A percentile compares a stretch with the other conserved stretches of the same genome.
Evolutionary conservation across 2,329 filamentous ascomycete genomes (phyloP).

Genomic region (Acarospora socialis): DNA sequence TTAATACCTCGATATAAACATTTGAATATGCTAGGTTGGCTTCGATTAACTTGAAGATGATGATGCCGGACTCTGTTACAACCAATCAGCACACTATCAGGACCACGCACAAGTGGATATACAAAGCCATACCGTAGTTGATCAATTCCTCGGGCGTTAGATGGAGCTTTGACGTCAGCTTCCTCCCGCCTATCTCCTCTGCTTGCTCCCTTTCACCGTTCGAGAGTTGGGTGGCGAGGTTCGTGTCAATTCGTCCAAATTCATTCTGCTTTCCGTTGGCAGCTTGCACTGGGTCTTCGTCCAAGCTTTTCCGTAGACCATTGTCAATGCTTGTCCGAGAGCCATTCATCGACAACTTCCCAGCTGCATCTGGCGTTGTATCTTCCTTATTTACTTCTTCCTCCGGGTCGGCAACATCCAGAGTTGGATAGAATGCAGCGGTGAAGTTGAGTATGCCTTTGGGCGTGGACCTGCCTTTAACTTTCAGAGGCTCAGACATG

Average conservation of each 20-base stretch:
- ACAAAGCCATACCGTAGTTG: slow-evolving; percentile 45
- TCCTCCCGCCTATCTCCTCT: slow-evolving; percentile 27
- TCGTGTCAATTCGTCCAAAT: slow-evolving; percentile 22
- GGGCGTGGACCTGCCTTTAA: slow-evolving; percentile 55
- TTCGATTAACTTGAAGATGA: slow-evolving; percentile 90
- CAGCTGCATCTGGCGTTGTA: slow-evolving; percentile 29
- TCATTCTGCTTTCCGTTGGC: slow-evolving; percentile 12
- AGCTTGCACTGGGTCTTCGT: slow-evolving; percentile 12
- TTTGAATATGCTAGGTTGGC: slow-evolving; percentile 66
- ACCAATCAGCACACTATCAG: slow-evolving; percentile 21
- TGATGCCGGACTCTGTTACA: slow-evolving; percentile 61
- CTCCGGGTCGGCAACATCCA: slow-evolving; percentile 79
- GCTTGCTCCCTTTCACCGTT: slow-evolving; percentile 38
- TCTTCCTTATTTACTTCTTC: slow-evolving; percentile 54
- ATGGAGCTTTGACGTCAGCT: slow-evolving; percentile 53
- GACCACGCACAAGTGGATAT: not conserved
- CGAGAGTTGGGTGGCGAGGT: slow-evolving; percentile 31
- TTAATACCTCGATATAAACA: slow-evolving; percentile 70
- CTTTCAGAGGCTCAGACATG: slow-evolving; percentile 52
- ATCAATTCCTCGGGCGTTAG: slow-evolving; percentile 67
- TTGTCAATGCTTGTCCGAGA: slow-evolving; percentile 21
- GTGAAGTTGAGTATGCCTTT: slow-evolving; percentile 78
- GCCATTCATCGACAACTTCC: slow-evolving; percentile 15
- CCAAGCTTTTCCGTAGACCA: slow-evolving; percentile 7
- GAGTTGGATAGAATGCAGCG: slow-evolving; percentile 75